These are phyloP conservation scores for Nicotiana tomentosiformis DNA, from an alignment of 257 asterid genomes.

Conservation along the genomic window DNA sequence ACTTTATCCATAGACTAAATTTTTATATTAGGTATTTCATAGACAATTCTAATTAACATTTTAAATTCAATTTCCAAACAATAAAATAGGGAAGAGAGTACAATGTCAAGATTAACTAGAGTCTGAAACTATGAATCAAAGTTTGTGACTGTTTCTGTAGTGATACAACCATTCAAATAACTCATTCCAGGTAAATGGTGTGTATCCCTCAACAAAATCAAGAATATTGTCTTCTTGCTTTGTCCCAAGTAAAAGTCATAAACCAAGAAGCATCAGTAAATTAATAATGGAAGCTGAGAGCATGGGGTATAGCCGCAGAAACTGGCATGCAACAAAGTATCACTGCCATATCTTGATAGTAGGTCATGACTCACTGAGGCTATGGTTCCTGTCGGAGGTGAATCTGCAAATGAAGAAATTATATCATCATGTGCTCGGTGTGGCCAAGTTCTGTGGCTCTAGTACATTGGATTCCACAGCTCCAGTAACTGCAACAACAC, in stretches of 20 bases:
- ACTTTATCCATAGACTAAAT: too few relatives aligned
- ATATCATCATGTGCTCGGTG: constrained; percentile 25
- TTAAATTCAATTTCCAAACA: too few relatives aligned
- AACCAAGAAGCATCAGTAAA: too few relatives aligned
- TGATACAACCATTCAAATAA: constrained; percentile 83
- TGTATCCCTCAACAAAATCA: constrained; percentile 17
- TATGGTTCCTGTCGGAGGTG: constrained; percentile 23
- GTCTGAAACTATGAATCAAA: constrained; percentile 5
- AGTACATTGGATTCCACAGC: constrained; percentile 38
- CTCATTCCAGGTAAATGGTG: constrained; percentile 56
- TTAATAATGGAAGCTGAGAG: too few relatives aligned
- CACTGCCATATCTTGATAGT: constrained; percentile 35
- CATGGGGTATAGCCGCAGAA: too few relatives aligned
- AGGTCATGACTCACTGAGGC: constrained; percentile 44
- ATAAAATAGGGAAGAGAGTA: too few relatives aligned
- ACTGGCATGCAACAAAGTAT: background rate
- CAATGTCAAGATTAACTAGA: too few relatives aligned
- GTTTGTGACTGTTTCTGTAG: constrained; percentile 52
- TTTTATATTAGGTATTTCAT: too few relatives aligned
- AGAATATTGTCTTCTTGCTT: too few relatives aligned
- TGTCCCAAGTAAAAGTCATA: too few relatives aligned
- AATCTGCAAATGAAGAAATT: constrained; percentile 24
- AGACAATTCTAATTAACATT: too few relatives aligned
- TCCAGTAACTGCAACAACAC: constrained; percentile 29
- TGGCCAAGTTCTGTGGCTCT: constrained; percentile 23